phyloP scores from a whole-genome alignment of 371 early-diverging fungal genomes.

The Lichtheimia corymbifera region DNA sequence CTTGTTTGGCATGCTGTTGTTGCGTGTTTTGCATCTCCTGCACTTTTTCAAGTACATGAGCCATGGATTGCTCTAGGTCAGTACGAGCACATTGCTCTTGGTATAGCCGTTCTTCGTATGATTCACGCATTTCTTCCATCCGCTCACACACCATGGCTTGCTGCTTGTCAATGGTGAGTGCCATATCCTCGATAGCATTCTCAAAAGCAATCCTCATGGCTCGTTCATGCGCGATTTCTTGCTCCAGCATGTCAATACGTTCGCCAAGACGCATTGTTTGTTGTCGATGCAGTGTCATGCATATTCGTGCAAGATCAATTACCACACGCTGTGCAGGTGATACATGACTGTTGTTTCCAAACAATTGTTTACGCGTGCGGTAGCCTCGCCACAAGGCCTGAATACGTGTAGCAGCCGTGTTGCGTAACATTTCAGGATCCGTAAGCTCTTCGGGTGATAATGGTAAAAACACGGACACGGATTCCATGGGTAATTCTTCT shows the following conservation, averaged over 20 bases:
- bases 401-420: slow-evolving; percentile 31
- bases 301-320: slow-evolving; percentile 23
- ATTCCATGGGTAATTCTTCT: slow-evolving; percentile 32
- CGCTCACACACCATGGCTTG: slow-evolving; percentile 39
- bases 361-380: slow-evolving; percentile 22
- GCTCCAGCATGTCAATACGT: slow-evolving; percentile 26
- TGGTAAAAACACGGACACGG: slow-evolving; percentile 42
- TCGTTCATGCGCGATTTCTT: slow-evolving; percentile 34
- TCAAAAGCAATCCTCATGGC: slow-evolving; percentile 48
- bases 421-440: slow-evolving; percentile 20
- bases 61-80: slow-evolving; percentile 38
- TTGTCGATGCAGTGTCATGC: slow-evolving; percentile 11
- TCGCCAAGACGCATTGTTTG: slow-evolving; percentile 19
- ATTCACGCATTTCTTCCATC: slow-evolving; percentile 33
- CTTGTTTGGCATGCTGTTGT: slow-evolving; percentile 19
- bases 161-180: slow-evolving; percentile 40
- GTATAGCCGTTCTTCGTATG: slow-evolving; percentile 32
- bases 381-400: slow-evolving; percentile 40
- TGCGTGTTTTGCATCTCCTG: slow-evolving; percentile 25
- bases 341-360: slow-evolving; percentile 13
- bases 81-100: slow-evolving; percentile 31
- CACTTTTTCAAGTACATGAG: slow-evolving; percentile 34
- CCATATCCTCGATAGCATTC: slow-evolving; percentile 51
- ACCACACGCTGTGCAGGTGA: slow-evolving; percentile 17
- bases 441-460: slow-evolving; percentile 25